These are phyloP conservation scores for Wickerhamomyces mucosus DNA, from an alignment of 805 yeast species.

Conservation along the genomic window DNA sequence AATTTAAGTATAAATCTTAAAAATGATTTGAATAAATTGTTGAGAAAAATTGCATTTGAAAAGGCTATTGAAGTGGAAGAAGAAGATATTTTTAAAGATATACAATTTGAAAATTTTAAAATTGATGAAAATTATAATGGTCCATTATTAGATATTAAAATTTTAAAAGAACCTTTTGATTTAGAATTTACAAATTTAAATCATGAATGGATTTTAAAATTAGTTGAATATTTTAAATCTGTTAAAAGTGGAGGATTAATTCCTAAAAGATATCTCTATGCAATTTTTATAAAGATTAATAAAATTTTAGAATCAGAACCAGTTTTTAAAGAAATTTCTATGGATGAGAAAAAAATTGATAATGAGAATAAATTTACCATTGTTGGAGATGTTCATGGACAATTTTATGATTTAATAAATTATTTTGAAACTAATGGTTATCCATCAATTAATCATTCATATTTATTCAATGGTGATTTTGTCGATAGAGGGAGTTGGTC, in stretches of 20 bases:
- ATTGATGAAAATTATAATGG: conserved; percentile 54
- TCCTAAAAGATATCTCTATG: conserved; percentile 78
- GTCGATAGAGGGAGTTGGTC: conserved; percentile 99
- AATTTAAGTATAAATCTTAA: conserved; percentile 52
- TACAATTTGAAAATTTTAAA: conserved; percentile 14
- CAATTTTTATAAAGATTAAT: conserved; percentile 66
- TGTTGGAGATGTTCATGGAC: conserved; percentile 98
- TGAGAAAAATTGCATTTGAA: conserved; percentile 73
- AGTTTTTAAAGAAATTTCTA: conserved; percentile 63
- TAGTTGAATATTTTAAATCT: conserved; percentile 62
- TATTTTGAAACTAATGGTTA: conserved; percentile 68
- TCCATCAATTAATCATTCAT: conserved; percentile 56
- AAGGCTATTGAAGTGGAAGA: conserved; percentile 76
- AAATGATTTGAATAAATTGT: conserved; percentile 51
- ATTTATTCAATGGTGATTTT: conserved; percentile 92
- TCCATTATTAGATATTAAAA: conserved; percentile 35
- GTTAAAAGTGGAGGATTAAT: conserved; percentile 67
- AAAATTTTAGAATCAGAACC: conserved; percentile 56
- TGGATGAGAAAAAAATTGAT: conserved; percentile 4
- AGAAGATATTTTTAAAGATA: conserved; percentile 35
- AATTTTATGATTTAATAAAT: conserved; percentile 81
- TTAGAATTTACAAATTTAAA: conserved; percentile 27
- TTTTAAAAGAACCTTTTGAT: conserved; percentile 19
- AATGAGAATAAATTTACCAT: conserved; percentile 44
- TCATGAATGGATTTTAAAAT: conserved; percentile 45